Percentiles rank a stretch among this genome's conserved stretches.
Evolutionary conservation across 805 yeast genomes (phyloP).

Genomic region (Sugiyamaella floridensis): DNA sequence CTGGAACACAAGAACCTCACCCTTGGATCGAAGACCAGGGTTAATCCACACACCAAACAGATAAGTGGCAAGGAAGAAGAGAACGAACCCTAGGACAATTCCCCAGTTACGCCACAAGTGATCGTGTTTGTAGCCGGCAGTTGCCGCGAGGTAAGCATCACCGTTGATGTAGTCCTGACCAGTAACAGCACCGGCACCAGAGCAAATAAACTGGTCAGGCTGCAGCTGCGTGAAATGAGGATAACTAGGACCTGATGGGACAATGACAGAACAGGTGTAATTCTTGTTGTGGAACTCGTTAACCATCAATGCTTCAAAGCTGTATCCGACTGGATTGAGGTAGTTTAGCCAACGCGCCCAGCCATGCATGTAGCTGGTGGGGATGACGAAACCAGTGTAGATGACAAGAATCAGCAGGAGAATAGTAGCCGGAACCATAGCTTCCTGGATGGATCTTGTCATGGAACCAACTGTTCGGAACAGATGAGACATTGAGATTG

Average conservation of each 20-base stretch:
- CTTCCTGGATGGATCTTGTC: conserved; percentile 33
- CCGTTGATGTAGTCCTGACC: conserved; percentile 50
- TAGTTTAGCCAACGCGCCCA: conserved; percentile 49
- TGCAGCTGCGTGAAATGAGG: conserved; percentile 15
- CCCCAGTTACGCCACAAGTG: conserved; percentile 65
- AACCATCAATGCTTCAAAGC: conserved; percentile 40
- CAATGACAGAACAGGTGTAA: conserved; percentile 33
- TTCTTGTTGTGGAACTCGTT: conserved; percentile 41
- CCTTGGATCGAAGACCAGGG: conserved; percentile 34
- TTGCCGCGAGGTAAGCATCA: conserved; percentile 37
- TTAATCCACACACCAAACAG: conserved; percentile 44
- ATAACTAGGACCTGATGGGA: conserved; percentile 45
- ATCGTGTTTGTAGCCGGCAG: conserved; percentile 39
- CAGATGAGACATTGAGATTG: conserved; percentile 51
- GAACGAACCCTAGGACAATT: conserved; percentile 47
- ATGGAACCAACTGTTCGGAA: conserved; percentile 38
- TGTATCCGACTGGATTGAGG: conserved; percentile 40
- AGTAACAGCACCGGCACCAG: conserved; percentile 48
- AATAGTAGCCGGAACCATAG: conserved; percentile 41
- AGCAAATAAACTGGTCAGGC: conserved; percentile 41
- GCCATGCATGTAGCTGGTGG: conserved; percentile 39
- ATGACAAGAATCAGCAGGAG: conserved; percentile 36
- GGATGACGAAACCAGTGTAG: conserved; percentile 45
- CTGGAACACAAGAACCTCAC: conserved; percentile 58
- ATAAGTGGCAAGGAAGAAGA: conserved; percentile 51